phyloP scores from a whole-genome alignment of 75 land plant genomes.

The Larix kaempferi region DNA sequence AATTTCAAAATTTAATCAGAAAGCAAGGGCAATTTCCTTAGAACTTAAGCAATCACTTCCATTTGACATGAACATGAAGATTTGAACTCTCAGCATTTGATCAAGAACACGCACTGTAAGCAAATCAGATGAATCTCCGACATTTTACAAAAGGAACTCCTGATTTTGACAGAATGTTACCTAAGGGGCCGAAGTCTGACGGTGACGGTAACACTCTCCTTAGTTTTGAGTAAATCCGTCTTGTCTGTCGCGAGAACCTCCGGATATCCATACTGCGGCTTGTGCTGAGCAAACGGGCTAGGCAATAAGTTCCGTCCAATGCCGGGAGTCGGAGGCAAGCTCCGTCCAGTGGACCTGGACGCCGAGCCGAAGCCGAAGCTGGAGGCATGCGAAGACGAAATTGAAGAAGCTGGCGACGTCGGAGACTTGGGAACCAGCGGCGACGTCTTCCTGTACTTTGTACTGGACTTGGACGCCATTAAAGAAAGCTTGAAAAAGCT shows the following conservation, averaged over 20 bases:
- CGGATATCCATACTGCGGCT: conserved; percentile 5
- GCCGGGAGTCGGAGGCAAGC: conserved; percentile 13
- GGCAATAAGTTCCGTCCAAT: conserved; percentile 6
- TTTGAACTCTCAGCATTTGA: not conserved
- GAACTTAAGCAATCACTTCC: not conserved
- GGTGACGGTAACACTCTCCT: conserved; percentile 68
- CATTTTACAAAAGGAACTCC: not conserved
- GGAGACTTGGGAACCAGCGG: conserved; percentile 20
- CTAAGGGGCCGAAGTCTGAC: conserved; percentile 72
- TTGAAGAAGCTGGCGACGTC: conserved; percentile 20
- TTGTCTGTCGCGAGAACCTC: conserved; percentile 20
- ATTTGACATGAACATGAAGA: not conserved
- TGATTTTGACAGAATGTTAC: conserved; percentile 8
- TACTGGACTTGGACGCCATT: not conserved
- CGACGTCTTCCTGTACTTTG: conserved; percentile 20
- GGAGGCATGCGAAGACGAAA: conserved; percentile 11
- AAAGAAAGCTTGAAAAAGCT: not conserved
- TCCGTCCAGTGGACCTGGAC: conserved; percentile 17
- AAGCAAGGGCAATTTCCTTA: not conserved
- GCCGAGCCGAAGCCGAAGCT: conserved; percentile 23
- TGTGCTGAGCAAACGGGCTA: not conserved
- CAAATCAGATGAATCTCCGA: too few species aligned
- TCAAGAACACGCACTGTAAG: not conserved
- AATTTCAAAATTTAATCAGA: not conserved
- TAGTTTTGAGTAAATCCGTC: conserved; percentile 25